Evolutionary conservation across 805 yeast species (phyloP).

Genomic region (Nematodospora valgi): DNA sequence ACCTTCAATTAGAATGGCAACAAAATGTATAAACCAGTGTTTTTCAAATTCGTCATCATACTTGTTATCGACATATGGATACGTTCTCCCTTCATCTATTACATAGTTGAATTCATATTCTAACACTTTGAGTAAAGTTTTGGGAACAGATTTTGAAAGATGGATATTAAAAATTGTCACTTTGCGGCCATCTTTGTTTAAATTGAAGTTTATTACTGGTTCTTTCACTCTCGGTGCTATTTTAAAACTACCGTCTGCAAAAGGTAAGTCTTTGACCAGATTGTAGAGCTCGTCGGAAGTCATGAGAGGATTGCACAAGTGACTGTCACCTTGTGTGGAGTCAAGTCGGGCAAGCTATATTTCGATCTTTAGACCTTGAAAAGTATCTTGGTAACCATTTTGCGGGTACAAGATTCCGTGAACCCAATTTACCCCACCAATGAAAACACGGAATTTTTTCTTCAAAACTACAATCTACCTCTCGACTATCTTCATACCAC

Average conservation of each 20-base stretch:
- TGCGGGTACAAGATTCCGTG: no score
- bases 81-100: constrained; percentile 70
- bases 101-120: constrained; percentile 57
- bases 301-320: constrained; percentile 4
- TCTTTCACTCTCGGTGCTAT: constrained; percentile 28
- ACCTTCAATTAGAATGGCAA: constrained; percentile 55
- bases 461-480: no score
- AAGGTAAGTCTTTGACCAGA: constrained; percentile 25
- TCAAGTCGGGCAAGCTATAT: no score
- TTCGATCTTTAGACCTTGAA: no score
- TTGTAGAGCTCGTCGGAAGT: constrained; percentile 3
- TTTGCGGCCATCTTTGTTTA: constrained; percentile 36
- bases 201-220: constrained; percentile 31
- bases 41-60: constrained; percentile 49
- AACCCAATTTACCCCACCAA: no score
- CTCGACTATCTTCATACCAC: no score
- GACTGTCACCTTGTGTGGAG: no score
- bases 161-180: constrained; percentile 66
- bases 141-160: constrained; percentile 47
- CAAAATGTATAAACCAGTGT: constrained; percentile 68
- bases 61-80: constrained; percentile 52
- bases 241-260: constrained; percentile 26
- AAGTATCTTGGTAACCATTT: no score
- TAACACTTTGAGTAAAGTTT: constrained; percentile 43
- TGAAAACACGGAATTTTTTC: no score